These are phyloP conservation scores for Rosa rugosa DNA, from an alignment of 306 rosid species.

Conservation along the genomic window DNA sequence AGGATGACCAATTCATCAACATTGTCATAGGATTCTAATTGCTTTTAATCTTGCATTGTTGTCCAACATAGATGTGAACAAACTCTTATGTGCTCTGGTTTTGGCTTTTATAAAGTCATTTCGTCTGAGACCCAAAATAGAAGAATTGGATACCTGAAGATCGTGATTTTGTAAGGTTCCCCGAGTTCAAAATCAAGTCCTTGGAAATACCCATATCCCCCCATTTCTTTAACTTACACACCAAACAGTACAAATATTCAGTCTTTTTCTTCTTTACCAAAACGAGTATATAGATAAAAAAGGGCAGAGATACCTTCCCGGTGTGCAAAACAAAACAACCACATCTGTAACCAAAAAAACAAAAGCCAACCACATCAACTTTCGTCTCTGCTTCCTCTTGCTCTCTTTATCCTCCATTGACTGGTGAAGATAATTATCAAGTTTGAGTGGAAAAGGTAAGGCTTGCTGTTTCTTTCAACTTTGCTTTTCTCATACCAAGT, in stretches of 20 bases:
- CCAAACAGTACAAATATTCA: background rate
- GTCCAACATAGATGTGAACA: background rate
- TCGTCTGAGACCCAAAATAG: background rate
- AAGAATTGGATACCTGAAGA: background rate
- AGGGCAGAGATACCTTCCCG: background rate
- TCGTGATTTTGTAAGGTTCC: background rate
- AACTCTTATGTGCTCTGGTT: background rate
- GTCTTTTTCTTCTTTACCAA: background rate
- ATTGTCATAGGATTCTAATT: background rate
- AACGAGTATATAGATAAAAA: background rate
- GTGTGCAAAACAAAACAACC: background rate
- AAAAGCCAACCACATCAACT: background rate
- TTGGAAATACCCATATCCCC: background rate
- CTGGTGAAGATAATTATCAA: background rate
- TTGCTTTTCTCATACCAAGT: background rate
- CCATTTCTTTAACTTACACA: background rate
- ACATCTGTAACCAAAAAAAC: background rate
- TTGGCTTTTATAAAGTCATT: background rate
- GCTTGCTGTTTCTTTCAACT: background rate
- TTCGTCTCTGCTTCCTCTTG: background rate
- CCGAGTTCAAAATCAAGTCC: background rate
- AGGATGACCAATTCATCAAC: background rate
- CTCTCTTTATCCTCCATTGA: background rate
- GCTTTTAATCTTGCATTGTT: background rate
- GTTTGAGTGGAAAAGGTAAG: background rate